Conservation (phyloP, 805 yeast genomes). For the Cyberlindnera xishuangbannaensis region DNA sequence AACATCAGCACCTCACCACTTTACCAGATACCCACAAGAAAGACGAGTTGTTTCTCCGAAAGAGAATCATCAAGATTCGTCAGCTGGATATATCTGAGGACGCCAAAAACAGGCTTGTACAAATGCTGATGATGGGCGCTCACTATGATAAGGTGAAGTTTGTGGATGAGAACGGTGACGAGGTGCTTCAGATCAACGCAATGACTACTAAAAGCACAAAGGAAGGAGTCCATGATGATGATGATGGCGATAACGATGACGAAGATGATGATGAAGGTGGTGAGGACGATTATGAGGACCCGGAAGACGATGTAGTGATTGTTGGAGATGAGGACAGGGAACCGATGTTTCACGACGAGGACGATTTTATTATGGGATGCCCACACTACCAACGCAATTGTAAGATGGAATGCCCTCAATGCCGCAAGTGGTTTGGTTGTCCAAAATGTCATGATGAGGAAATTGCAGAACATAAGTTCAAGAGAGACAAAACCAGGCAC, state of each 20-base stretch:
- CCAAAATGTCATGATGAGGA: slow-evolving; percentile 79
- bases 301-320: slow-evolving; percentile 7
- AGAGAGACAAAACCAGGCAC: slow-evolving; percentile 53
- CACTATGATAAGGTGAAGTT: slow-evolving; percentile 44
- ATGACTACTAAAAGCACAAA: too few species aligned
- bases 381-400: slow-evolving; percentile 78
- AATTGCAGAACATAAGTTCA: slow-evolving; percentile 48
- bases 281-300: slow-evolving; percentile 11
- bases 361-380: slow-evolving; percentile 59
- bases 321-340: slow-evolving; percentile 41
- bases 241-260: slow-evolving; percentile 9
- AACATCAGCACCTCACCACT: slow-evolving; percentile 15
- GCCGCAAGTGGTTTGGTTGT: slow-evolving; percentile 74
- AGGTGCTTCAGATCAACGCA: slow-evolving; percentile 24
- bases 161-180: slow-evolving; percentile 24
- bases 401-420: slow-evolving; percentile 73
- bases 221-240: too few species aligned
- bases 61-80: slow-evolving; percentile 39
- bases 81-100: slow-evolving; percentile 18
- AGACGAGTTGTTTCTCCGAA: slow-evolving; percentile 33
- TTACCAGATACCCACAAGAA: slow-evolving; percentile 17
- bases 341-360: slow-evolving; percentile 43
- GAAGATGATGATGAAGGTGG: slow-evolving; percentile 15
- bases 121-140: slow-evolving; percentile 64
- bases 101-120: slow-evolving; percentile 36